These are phyloP conservation scores for Blepharisma undulans DNA, from an alignment of 169 alveolate species.

Conservation along the genomic window DNA sequence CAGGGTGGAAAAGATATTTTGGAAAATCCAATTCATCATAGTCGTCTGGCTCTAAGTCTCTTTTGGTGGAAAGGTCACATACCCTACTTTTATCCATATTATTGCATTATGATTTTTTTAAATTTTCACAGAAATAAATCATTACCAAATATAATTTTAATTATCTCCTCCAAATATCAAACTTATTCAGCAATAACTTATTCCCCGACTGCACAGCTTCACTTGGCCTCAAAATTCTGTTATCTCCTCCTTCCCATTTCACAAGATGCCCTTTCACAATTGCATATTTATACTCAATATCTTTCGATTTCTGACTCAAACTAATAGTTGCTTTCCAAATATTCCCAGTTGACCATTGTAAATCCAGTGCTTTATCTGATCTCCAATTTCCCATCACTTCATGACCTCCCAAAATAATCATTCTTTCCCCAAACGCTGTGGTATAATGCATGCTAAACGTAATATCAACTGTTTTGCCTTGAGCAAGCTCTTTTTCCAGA, in stretches of 20 bases:
- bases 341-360: slow-evolving; percentile 9
- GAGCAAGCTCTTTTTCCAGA: neutral
- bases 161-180: neutral
- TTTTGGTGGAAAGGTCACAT: neutral
- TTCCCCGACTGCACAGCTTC: neutral
- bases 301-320: neutral
- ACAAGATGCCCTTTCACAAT: neutral
- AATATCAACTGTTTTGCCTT: neutral
- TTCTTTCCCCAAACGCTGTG: neutral
- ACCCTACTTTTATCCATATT: neutral
- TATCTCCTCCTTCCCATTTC: slow-evolving; percentile 19
- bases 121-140: neutral
- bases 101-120: neutral
- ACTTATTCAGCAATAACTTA: neutral
- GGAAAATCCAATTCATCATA: neutral
- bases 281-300: slow-evolving; percentile 11
- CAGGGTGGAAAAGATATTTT: neutral
- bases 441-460: neutral
- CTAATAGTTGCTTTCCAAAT: neutral
- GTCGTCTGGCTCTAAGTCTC: neutral
- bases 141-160: neutral
- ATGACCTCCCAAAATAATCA: neutral
- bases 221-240: neutral
- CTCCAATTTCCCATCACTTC: neutral
- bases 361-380: neutral